These are phyloP conservation scores for Calocera viscosa DNA, from an alignment of 768 basidiomycete genomes.

Conservation along the genomic window DNA sequence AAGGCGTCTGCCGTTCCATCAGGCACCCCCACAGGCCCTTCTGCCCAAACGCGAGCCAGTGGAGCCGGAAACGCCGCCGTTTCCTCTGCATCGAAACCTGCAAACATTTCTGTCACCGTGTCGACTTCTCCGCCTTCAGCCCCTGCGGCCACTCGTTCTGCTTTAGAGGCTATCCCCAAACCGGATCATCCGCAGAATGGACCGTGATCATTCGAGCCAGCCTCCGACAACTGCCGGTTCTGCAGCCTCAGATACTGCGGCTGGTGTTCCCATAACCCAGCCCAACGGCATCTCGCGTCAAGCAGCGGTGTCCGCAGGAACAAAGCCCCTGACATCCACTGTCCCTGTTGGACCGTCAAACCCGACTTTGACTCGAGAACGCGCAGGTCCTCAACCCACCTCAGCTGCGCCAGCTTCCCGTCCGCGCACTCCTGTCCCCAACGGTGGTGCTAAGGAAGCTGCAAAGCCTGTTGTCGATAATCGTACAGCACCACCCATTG, in stretches of 20 bases:
- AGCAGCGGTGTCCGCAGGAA: background rate
- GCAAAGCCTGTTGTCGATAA: background rate
- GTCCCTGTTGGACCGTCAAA: background rate
- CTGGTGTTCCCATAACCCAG: background rate
- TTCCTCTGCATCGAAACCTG: background rate
- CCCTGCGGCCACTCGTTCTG: background rate
- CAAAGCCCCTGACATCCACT: background rate
- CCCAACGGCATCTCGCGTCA: background rate
- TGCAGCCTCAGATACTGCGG: slow-evolving; percentile 15
- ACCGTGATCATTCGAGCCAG: background rate
- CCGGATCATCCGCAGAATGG: background rate
- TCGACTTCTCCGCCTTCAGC: background rate
- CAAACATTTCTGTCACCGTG: background rate
- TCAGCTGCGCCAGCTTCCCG: background rate
- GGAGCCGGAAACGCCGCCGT: background rate
- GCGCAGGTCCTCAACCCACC: background rate
- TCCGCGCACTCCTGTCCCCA: slow-evolving; percentile 11
- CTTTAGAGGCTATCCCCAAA: background rate
- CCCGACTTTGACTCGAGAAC: background rate
- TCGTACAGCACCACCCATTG: background rate
- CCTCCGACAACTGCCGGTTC: slow-evolving; percentile 11
- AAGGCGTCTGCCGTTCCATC: background rate
- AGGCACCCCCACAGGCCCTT: slow-evolving; percentile 2
- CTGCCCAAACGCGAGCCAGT: background rate
- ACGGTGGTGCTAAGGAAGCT: background rate